Evolutionary conservation across 306 rosid genomes (phyloP).

Genomic region (Lithocarpus polystachyus): DNA sequence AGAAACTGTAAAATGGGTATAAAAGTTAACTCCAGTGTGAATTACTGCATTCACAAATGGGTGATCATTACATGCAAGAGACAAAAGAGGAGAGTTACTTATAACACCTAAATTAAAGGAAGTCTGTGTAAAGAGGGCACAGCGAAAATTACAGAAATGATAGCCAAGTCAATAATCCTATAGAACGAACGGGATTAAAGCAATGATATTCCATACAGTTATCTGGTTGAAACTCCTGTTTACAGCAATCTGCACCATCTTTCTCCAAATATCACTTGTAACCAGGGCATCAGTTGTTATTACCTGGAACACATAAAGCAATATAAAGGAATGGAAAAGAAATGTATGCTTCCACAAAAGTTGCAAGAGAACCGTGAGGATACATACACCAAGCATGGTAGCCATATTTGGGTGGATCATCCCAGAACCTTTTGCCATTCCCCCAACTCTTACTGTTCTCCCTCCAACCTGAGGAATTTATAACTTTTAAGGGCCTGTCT

Average conservation of each 20-base stretch:
- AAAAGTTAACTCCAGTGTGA: background rate
- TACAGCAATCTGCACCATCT: conserved; percentile 81
- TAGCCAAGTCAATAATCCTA: background rate
- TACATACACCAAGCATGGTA: conserved; percentile 89
- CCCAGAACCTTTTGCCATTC: conserved; percentile 98
- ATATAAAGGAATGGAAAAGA: background rate
- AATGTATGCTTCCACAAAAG: conserved; percentile 8
- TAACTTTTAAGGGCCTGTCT: conserved; percentile 5
- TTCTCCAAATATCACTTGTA: conserved; percentile 73
- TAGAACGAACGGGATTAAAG: background rate
- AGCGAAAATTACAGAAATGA: background rate
- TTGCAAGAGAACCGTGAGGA: conserved; percentile 18
- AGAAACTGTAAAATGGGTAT: background rate
- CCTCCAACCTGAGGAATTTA: conserved; percentile 65
- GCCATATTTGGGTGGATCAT: conserved; percentile 99
- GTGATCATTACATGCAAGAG: background rate
- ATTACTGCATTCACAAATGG: background rate
- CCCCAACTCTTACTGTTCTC: conserved; percentile 69
- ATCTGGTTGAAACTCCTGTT: conserved; percentile 96
- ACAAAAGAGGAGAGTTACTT: background rate
- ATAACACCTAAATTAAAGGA: background rate
- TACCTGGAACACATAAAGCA: conserved; percentile 43
- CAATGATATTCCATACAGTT: conserved; percentile 49
- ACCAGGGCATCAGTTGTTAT: conserved; percentile 90
- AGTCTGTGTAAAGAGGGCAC: background rate